Base-by-base conservation (phyloP, 495 filamentous ascomycete species). In the Tuber microsphaerosporum region DNA sequence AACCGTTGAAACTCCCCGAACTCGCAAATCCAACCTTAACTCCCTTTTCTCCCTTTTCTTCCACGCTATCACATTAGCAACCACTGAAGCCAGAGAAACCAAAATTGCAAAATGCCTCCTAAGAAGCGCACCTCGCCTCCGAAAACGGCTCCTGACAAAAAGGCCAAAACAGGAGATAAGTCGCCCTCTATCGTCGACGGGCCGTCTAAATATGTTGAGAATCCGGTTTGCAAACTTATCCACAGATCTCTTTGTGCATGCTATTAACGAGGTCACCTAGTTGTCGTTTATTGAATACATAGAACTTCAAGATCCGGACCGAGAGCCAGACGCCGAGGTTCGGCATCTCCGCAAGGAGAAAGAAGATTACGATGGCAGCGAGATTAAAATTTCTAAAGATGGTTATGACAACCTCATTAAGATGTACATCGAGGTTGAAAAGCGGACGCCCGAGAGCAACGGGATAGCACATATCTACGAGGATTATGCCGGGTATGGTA, bases 371-470 rank as follows among this genome's bases (percentile, higher is more conserved):
- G 65, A 71, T 37, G 75, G 75, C 26, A 70, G 71, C 12, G 75
- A 76, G 19, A 17, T 76, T 17, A 76, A 76, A 42, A 77, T 77
- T 22, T 74, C 75, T 1, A 42, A 74, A 65, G 68, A 39, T 10
- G 75, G 41, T 6, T 77, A 77, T 42, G 70, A 72, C 5, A 72
- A 56, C 26, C 48, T 77, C n/a, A 44, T 44, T 19, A 77, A 75
- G 37, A 77, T 77, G 34, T 77, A 77, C n/a, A 34, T 74, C 39
- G 75, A 75, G 73, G 37, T 71, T 12, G 75, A 77, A n/a, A 77
- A 77, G 46, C 72, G 75, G 17, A 71, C 69, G 2, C 73, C 73
- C 44, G 69, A 75, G 37, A 71, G 65, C 42, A 75, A 71, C 46
- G 75, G 75, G 0, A 65, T 71, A 68, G n/a, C 22, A 10, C 68